phyloP scores from a whole-genome alignment of 108 stramenopile genomes.

The Cyclotella atomus region DNA sequence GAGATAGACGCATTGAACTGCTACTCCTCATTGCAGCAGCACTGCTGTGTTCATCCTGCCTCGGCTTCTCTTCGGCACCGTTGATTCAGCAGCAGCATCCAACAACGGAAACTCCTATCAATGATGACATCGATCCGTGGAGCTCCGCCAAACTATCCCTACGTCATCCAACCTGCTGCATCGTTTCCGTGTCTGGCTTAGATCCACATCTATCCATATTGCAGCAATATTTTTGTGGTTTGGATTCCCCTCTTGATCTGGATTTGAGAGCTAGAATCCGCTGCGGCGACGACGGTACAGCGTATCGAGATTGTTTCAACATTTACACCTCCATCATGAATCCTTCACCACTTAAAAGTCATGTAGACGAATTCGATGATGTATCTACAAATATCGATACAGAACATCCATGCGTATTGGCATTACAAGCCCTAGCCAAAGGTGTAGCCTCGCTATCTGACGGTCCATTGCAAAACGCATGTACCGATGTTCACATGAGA shows the following conservation, averaged over 20 bases:
- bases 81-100: too few relatives aligned
- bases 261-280: conserved; percentile 55
- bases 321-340: conserved; percentile 38
- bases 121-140: too few relatives aligned
- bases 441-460: conserved; percentile 50
- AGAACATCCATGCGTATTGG: conserved; percentile 36
- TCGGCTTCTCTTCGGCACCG: too few relatives aligned
- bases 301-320: conserved; percentile 40
- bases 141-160: conserved; percentile 51
- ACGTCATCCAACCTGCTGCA: conserved; percentile 46
- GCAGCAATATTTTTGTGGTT: conserved; percentile 44
- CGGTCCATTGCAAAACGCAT: conserved; percentile 23
- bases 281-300: conserved; percentile 4
- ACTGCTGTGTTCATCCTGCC: too few relatives aligned
- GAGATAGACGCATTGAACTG: too few relatives aligned
- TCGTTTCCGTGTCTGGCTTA: conserved; percentile 40
- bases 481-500: conserved; percentile 54
- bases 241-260: conserved; percentile 41
- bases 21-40: too few relatives aligned
- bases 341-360: conserved; percentile 10
- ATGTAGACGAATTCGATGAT: background rate
- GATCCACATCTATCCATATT: conserved; percentile 32
- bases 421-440: conserved; percentile 41
- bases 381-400: background rate
- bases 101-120: too few relatives aligned